Evolutionary conservation across 768 basidiomycete species (phyloP).

Genomic region (Tylopilus sp.): DNA sequence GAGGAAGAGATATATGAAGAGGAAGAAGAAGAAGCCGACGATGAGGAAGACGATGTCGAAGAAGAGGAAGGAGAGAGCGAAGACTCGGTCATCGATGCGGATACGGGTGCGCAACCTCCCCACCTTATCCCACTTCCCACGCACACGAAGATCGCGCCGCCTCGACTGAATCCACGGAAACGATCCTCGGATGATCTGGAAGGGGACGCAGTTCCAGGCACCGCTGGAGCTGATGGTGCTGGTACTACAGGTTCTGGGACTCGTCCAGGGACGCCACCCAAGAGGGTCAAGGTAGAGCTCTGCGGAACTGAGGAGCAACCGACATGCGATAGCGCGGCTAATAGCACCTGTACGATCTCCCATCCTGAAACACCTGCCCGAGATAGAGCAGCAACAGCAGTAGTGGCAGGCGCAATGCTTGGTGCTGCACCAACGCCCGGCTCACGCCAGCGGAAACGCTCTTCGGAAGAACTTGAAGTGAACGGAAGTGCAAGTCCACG

Average conservation of each 20-base stretch:
- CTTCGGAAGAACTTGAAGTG: conserved; percentile 47
- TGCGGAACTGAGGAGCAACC: conserved; percentile 6
- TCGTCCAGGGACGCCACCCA: conserved; percentile 38
- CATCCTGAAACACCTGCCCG: conserved; percentile 1
- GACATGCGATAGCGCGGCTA: background rate
- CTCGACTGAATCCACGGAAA: conserved; percentile 29
- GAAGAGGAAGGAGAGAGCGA: conserved; percentile 34
- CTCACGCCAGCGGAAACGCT: conserved; percentile 41
- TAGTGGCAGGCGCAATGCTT: background rate
- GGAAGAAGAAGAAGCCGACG: conserved; percentile 29
- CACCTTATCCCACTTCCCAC: conserved; percentile 4
- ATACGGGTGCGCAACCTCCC: conserved; percentile 1
- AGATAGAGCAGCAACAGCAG: background rate
- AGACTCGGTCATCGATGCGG: conserved; percentile 13
- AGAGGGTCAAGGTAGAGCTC: conserved; percentile 32
- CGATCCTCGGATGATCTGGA: conserved; percentile 39
- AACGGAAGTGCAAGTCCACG: conserved; percentile 7
- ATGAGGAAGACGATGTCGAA: conserved; percentile 26
- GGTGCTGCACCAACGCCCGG: conserved; percentile 4
- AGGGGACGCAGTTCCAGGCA: conserved; percentile 12
- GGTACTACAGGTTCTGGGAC: background rate
- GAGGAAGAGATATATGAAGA: conserved; percentile 15
- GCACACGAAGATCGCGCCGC: conserved; percentile 12
- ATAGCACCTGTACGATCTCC: background rate
- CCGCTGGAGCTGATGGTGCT: background rate